Base-by-base conservation (phyloP, 176 grass and related monocot species). In the Secale cereale region DNA sequence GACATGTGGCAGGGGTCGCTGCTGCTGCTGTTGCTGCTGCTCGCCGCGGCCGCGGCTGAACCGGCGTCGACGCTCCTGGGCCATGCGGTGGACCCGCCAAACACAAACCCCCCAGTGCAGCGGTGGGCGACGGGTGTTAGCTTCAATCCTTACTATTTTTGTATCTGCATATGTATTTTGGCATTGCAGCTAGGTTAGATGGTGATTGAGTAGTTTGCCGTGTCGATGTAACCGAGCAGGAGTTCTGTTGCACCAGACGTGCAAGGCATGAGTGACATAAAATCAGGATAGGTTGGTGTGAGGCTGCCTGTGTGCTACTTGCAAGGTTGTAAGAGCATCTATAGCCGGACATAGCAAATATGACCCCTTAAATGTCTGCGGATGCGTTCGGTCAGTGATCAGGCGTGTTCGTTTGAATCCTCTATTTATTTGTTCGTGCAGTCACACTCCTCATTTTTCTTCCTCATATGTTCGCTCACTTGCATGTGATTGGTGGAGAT, bases 61-160 rank as follows among this genome's bases (percentile, higher is more conserved):
- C 83, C 89, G 70, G 74, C 84, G 62, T 89, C 90, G 5, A 92
- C 90, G 20, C 86, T 94, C 50, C 63, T 82, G 2, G 84, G 90
- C 30, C 65, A 91, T 62, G 82, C 91, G 16, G 70, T 91, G 77
- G 91, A 93, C 70, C 81, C 91, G 57, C 92, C 91, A 28, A 85
- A 86, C 74, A 88, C 85, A 63, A 85, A 90, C 52, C 85, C 82
- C 10, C 78, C 92, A 29, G 84, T 93, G 73, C 87, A 82, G 88
- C 92, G 87, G 28, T 85, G 31, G 72, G 54, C 19, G 1, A 57
- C 54, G 54, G 54, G 54, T 57, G 54, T 57, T 57, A 57, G 19
- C 7, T 57, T 57, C 1, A 57, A 57, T 1, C 54, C 6, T 22
- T 57, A 52, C 48, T 52, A 57, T 22, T 3, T 57, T 8, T 57